phyloP scores from a whole-genome alignment of 345 rosid species.

The sweet orange (Citrus sinensis) region DVS_A1.0 CM039162.1:8653001-8653500 shows the following conservation, averaged over 20 bases:
- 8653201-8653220: not conserved
- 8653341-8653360: conserved; percentile 94
- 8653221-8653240: not conserved
- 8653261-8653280: not conserved
- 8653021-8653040: conserved; percentile 85
- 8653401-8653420: not conserved
- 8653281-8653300: conserved; percentile 94
- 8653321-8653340: conserved; percentile 97
- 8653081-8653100: not conserved
- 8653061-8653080: conserved; percentile 3
- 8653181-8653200: not conserved
- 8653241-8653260: not conserved
- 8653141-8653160: not conserved
- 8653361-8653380: conserved; percentile 93
- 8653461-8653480: conserved; percentile 77
- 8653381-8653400: conserved; percentile 23
- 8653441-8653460: not conserved
- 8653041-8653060: conserved; percentile 9
- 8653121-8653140: not conserved
- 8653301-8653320: conserved; percentile 91
- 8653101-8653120: not conserved
- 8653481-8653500: conserved; percentile 87
- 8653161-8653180: not conserved
- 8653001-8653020: conserved; percentile 91
- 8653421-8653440: not conserved